Evolutionary conservation across 306 rosid genomes (phyloP), one percentile per base, ranked within the genome.

Genomic region (Castanospermum australe): DNA sequence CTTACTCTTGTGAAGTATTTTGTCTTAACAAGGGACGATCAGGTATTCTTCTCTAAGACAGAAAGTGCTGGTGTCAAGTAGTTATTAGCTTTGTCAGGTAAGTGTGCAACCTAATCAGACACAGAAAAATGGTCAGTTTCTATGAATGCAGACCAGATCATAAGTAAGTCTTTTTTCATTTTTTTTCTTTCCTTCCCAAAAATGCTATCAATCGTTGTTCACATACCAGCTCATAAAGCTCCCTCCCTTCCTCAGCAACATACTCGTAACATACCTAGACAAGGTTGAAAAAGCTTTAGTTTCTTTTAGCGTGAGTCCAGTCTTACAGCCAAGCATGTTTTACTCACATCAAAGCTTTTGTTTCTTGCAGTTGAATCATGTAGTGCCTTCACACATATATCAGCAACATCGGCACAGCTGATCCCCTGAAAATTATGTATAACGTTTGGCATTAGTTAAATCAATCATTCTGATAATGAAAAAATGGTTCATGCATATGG

Each of bases 391-490:
- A 95, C 99, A 57, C 99, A 95, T 69, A 95, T 95, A 83, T 95
- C 99, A 68, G 99, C 99, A 63, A 92, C 99, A 81, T 95, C 99
- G 21, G 99, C 99, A 66, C 99, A 95, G 89, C 99, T 95, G 77
- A 95, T 95, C 73, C 94, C 97, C 99, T 95, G 67, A 67, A 78
- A 81, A 51, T 50, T 28, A 56, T 17, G 52, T 20, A 65, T 44
- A 47, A 28, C 48, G 71, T 36, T 64, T 44, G 55, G 24, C 68
- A 41, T 77, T 11, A 39, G 72, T 71, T 38, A 50, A 60, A 59
- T 57, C 41, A 36, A 22, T 32, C 35, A 70, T 76, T 83, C 63
- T 54, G 11, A 59, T 54, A 17, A 44, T 69, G 38, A 71, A 59
- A 59, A 70, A 48, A 33, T 24, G 56, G 44, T 59, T 50, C 5